Percentiles rank a stretch among this genome's conserved stretches.
Evolutionary conservation across 768 basidiomycete species (phyloP).

Genomic region (Calocera viscosa): DNA sequence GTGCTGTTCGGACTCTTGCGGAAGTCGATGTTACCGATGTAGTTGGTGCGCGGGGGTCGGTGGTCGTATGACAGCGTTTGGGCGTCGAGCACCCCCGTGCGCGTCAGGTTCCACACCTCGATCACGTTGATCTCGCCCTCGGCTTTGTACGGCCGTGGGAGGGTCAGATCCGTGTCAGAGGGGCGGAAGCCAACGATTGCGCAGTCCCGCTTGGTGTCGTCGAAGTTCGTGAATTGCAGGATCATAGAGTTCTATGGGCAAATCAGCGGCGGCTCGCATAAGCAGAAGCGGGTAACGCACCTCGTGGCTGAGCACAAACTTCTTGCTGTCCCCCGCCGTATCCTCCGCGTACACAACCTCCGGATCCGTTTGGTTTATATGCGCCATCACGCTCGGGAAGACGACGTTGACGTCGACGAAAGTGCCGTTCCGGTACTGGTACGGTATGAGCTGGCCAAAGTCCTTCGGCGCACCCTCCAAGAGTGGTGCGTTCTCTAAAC

Average conservation of each 20-base stretch:
- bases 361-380: not conserved
- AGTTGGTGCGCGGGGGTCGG: not conserved
- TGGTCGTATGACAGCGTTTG: not conserved
- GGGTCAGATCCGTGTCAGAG: not conserved
- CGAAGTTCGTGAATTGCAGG: not conserved
- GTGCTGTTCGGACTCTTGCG: slow-evolving; percentile 2
- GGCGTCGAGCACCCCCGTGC: not conserved
- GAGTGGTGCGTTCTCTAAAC: not conserved
- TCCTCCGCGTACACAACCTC: not conserved
- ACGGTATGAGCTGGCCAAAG: not conserved
- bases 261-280: not conserved
- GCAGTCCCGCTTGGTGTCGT: not conserved
- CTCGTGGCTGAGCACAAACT: not conserved
- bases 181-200: not conserved
- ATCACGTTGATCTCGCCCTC: slow-evolving; percentile 3
- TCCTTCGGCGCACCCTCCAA: not conserved
- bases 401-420: not conserved
- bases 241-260: not conserved
- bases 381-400: slow-evolving; percentile 6
- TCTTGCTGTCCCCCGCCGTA: not conserved
- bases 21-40: slow-evolving; percentile 4
- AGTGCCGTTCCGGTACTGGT: not conserved
- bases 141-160: not conserved
- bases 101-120: slow-evolving; percentile 5
- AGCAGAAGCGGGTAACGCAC: not conserved